Conservation (phyloP, 371 early-diverging fungal genomes). For the Rhizomucor miehei region DNA sequence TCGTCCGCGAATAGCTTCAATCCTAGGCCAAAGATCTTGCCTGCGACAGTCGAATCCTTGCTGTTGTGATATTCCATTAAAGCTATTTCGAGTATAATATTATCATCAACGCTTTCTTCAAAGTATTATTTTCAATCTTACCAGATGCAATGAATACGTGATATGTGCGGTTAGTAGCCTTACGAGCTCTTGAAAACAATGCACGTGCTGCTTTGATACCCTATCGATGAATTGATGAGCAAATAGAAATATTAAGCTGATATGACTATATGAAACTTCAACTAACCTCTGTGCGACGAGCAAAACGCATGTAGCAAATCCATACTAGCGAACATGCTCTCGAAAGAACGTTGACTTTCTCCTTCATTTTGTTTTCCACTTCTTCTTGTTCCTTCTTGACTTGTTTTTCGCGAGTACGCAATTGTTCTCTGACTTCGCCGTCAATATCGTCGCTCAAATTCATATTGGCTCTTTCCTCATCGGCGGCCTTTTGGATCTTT, state of each 20-base stretch:
- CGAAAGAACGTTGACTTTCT: conserved; percentile 62
- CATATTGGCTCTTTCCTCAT: conserved; percentile 35
- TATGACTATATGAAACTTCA: neutral
- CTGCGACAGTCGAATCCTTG: conserved; percentile 82
- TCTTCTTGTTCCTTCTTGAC: conserved; percentile 63
- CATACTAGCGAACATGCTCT: conserved; percentile 70
- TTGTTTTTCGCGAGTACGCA: conserved; percentile 63
- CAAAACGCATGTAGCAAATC: conserved; percentile 86
- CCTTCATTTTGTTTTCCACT: conserved; percentile 59
- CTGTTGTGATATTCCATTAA: conserved; percentile 92
- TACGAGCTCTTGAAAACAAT: conserved; percentile 81
- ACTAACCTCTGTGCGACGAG: conserved; percentile 75
- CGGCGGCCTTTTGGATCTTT: conserved; percentile 45
- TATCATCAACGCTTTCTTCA: neutral
- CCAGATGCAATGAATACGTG: conserved; percentile 85
- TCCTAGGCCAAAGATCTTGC: conserved; percentile 90
- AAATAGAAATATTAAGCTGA: too few relatives aligned
- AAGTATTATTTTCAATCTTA: conserved; percentile 13
- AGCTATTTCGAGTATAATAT: too few relatives aligned
- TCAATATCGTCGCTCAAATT: conserved; percentile 69
- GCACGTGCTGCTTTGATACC: conserved; percentile 75
- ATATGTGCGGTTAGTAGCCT: conserved; percentile 70
- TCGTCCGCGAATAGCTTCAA: conserved; percentile 76
- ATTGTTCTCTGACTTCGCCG: conserved; percentile 77
- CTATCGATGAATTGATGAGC: conserved; percentile 14